These are phyloP conservation scores for Lasiodiplodia hormozganensis DNA, from an alignment of 2,329 filamentous ascomycete species.

Conservation along the genomic window DNA sequence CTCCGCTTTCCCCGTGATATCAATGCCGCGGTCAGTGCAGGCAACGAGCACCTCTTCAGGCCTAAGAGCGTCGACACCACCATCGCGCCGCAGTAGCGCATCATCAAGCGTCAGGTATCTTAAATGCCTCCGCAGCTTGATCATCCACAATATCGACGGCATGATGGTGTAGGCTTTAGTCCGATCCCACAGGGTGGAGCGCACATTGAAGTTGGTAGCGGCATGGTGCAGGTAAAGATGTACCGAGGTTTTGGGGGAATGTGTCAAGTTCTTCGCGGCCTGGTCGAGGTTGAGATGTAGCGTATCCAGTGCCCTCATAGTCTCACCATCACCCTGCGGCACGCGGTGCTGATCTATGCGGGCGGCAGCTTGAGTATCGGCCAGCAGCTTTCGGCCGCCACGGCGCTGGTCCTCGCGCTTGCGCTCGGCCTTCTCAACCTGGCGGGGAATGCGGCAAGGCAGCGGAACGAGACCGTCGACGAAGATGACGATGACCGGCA, in stretches of 20 bases:
- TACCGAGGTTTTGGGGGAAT: conserved; percentile 39
- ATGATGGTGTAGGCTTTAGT: conserved; percentile 52
- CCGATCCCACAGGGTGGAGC: conserved; percentile 49
- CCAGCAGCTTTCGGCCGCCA: not conserved
- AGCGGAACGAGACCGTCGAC: conserved; percentile 77
- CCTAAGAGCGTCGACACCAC: conserved; percentile 66
- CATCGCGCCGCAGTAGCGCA: conserved; percentile 67
- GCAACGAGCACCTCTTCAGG: conserved; percentile 72
- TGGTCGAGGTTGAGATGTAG: not conserved
- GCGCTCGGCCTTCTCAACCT: conserved; percentile 55
- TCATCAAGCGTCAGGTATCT: conserved; percentile 77
- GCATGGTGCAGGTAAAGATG: conserved; percentile 37
- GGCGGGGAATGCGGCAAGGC: conserved; percentile 81
- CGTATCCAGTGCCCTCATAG: not conserved
- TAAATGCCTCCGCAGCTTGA: conserved; percentile 52
- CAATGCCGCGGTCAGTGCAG: conserved; percentile 72
- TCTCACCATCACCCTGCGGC: not conserved
- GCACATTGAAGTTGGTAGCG: conserved; percentile 47
- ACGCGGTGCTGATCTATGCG: not conserved
- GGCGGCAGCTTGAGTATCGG: not conserved
- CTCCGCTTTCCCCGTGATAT: conserved; percentile 54
- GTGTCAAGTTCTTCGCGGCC: not conserved
- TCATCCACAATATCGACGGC: conserved; percentile 62
- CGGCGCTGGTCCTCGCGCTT: conserved; percentile 17
- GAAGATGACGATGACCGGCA: conserved; percentile 77